Evolutionary conservation across 495 filamentous ascomycete genomes (phyloP).

Genomic region (Penicillium ochrochloron): DNA sequence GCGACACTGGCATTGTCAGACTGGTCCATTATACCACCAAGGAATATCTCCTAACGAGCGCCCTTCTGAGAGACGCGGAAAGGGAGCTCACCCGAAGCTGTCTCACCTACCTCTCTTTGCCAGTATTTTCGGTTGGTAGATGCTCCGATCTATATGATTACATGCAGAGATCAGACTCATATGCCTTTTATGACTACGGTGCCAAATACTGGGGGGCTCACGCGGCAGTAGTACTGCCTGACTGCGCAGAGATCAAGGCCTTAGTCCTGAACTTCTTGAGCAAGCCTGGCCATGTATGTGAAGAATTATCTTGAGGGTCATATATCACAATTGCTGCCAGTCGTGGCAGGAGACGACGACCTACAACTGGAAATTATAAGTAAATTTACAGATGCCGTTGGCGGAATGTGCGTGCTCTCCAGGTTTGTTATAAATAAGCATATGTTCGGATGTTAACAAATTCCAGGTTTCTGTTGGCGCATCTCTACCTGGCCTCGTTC

Average conservation of each 20-base stretch:
- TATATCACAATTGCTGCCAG: too few relatives aligned
- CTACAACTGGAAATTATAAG: too few relatives aligned
- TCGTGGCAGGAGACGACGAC: too few relatives aligned
- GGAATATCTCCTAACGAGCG: neutral
- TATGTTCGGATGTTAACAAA: too few relatives aligned
- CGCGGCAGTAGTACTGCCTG: neutral
- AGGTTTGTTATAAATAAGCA: too few relatives aligned
- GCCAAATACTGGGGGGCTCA: neutral
- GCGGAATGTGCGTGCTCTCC: too few relatives aligned
- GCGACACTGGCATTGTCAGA: neutral
- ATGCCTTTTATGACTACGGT: neutral
- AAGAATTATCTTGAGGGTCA: too few relatives aligned
- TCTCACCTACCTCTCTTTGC: neutral
- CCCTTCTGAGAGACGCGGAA: neutral
- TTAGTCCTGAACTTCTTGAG: neutral
- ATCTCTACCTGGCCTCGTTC: too few relatives aligned
- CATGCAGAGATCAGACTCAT: neutral
- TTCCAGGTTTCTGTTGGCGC: too few relatives aligned
- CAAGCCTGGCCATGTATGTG: neutral
- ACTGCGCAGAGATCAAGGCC: neutral
- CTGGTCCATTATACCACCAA: neutral
- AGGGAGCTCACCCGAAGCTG: neutral
- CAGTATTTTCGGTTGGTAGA: neutral
- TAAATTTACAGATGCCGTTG: too few relatives aligned
- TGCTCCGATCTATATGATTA: neutral